Evolutionary conservation across 305 asterid genomes (phyloP).

Genomic region (Fraxinus platypoda): DNA sequence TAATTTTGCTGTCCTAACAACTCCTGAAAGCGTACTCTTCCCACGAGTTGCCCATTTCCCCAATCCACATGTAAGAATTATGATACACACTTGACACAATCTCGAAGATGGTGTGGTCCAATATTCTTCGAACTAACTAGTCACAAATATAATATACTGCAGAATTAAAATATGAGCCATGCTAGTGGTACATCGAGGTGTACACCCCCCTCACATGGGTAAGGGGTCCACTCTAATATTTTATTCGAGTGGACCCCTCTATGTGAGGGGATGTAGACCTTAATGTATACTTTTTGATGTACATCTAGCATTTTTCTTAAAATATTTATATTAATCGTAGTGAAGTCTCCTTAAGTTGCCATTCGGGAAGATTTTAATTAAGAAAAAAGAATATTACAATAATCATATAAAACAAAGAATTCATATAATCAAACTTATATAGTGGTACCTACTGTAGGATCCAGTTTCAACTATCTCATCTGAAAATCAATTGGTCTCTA

Average conservation of each 20-base stretch:
- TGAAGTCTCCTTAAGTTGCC: background rate
- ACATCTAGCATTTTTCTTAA: too few relatives aligned
- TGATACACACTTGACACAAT: slow-evolving; percentile 17
- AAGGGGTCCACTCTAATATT: too few relatives aligned
- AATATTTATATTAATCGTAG: too few relatives aligned
- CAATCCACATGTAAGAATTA: slow-evolving; percentile 28
- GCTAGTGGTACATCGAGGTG: too few relatives aligned
- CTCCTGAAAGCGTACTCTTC: background rate
- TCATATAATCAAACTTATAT: too few relatives aligned
- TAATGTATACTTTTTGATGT: too few relatives aligned
- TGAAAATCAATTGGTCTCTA: background rate
- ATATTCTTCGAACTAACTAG: background rate
- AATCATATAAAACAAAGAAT: background rate
- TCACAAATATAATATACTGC: background rate
- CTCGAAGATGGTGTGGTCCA: slow-evolving; percentile 31
- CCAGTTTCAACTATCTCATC: background rate
- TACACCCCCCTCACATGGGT: too few relatives aligned
- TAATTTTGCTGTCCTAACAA: background rate
- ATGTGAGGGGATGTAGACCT: too few relatives aligned
- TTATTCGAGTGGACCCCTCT: too few relatives aligned
- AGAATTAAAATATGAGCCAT: background rate
- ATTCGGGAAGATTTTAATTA: background rate
- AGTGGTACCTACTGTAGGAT: too few relatives aligned
- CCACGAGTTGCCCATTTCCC: slow-evolving; percentile 28
- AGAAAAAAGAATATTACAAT: background rate